phyloP scores from a whole-genome alignment of 2,329 filamentous ascomycete genomes.

The Colletotrichum sp. region DNA sequence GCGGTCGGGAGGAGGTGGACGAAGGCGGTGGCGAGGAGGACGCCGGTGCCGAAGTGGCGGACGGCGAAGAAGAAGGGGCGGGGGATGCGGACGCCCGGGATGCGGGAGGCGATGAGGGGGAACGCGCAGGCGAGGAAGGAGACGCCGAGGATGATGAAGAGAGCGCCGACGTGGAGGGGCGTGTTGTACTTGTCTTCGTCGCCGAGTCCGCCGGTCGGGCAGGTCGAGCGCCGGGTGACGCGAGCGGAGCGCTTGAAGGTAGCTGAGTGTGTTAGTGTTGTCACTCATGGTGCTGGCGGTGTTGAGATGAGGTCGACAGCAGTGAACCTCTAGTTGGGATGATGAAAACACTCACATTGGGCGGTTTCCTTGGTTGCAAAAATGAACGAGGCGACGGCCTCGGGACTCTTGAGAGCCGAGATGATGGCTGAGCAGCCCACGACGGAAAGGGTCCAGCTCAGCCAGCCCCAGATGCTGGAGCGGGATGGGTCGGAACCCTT shows the following conservation, averaged over 20 bases:
- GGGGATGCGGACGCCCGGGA: conserved; percentile 60
- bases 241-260: neutral
- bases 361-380: conserved; percentile 1
- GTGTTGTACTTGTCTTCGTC: conserved; percentile 54
- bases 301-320: neutral
- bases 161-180: conserved; percentile 61
- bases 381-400: conserved; percentile 11
- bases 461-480: conserved; percentile 42
- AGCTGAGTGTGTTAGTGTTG: neutral
- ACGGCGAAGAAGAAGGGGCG: conserved; percentile 60
- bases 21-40: conserved; percentile 77
- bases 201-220: conserved; percentile 31
- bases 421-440: conserved; percentile 37
- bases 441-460: conserved; percentile 47
- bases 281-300: neutral
- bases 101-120: conserved; percentile 57
- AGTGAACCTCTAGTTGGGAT: neutral
- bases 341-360: neutral
- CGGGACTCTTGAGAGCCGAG: conserved; percentile 24
- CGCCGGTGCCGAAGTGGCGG: conserved; percentile 79
- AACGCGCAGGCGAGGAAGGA: conserved; percentile 56
- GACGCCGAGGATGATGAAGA: conserved; percentile 54
- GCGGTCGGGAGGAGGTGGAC: conserved; percentile 75
- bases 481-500: conserved; percentile 28
- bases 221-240: conserved; percentile 21